A percentile compares a stretch with the other conserved stretches of the same genome.
These are phyloP conservation scores for Raffaelea ambrosiae DNA, from an alignment of 2,329 filamentous ascomycete species.

Conservation along the genomic window DNA sequence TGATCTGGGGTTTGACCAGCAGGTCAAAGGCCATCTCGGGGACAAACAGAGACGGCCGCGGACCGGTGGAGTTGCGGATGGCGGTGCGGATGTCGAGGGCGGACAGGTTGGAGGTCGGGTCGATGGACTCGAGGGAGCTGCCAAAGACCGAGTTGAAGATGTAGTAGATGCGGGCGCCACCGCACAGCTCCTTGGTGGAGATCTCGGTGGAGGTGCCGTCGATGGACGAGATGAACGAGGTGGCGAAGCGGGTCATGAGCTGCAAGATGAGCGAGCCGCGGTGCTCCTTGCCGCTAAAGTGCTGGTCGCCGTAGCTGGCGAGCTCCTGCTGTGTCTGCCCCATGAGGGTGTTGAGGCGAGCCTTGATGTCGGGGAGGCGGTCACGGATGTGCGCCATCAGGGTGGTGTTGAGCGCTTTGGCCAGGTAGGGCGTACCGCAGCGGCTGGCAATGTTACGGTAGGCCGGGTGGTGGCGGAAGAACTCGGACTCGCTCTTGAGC, in stretches of 20 bases:
- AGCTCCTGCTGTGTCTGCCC: conserved; percentile 99
- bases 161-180: conserved; percentile 93
- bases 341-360: conserved; percentile 94
- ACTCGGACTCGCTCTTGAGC: conserved; percentile 80
- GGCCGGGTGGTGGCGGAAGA: conserved; percentile 94
- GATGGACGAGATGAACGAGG: conserved; percentile 96
- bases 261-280: conserved; percentile 90
- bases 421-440: conserved; percentile 89
- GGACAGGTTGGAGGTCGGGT: conserved; percentile 91
- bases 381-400: conserved; percentile 96
- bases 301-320: conserved; percentile 94
- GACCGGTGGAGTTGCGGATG: conserved; percentile 95
- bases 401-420: conserved; percentile 89
- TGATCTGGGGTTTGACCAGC: conserved; percentile 96
- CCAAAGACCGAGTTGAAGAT: conserved; percentile 99
- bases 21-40: conserved; percentile 97
- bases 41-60: conserved; percentile 90
- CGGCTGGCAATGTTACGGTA: conserved; percentile 92
- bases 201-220: conserved; percentile 98
- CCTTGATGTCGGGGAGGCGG: conserved; percentile 94
- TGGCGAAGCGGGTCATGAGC: conserved; percentile 96
- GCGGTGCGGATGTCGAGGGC: conserved; percentile 93
- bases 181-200: conserved; percentile 94
- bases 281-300: conserved; percentile 96
- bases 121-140: conserved; percentile 90